phyloP scores from a whole-genome alignment of 2,329 filamentous ascomycete genomes.

The Verticillium nonalfalfae region DNA sequence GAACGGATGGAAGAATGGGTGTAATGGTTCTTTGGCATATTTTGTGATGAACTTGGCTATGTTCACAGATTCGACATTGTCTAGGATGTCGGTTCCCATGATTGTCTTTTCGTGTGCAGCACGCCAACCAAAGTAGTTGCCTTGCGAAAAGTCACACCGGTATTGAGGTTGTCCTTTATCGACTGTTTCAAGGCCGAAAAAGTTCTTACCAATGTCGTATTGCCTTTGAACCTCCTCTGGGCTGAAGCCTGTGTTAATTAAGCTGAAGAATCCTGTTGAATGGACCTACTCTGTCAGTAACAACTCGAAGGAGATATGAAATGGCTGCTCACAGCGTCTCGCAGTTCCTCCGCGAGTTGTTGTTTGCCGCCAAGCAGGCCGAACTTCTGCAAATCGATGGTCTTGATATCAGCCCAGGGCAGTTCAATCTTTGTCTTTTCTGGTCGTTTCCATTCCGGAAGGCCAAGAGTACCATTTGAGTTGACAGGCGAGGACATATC shows the following conservation, averaged over 20 bases:
- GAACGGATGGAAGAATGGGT: constrained; percentile 28
- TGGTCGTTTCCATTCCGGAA: constrained; percentile 20
- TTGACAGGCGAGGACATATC: constrained; percentile 8
- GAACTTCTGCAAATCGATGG: constrained; percentile 42
- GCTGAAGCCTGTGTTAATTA: constrained; percentile 45
- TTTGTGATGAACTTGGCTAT: constrained; percentile 41
- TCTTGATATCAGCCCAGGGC: constrained; percentile 46
- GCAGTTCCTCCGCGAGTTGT: constrained; percentile 41
- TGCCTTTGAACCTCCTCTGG: constrained; percentile 46
- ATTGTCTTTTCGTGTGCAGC: constrained; percentile 27
- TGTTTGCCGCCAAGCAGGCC: constrained; percentile 43
- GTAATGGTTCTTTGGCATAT: constrained; percentile 27
- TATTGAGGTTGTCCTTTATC: constrained; percentile 41
- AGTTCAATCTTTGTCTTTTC: constrained; percentile 17
- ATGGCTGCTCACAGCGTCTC: constrained; percentile 33
- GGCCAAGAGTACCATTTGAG: constrained; percentile 3
- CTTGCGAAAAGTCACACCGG: constrained; percentile 32
- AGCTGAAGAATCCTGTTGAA: constrained; percentile 42
- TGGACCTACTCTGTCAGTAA: constrained; percentile 14
- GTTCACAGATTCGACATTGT: constrained; percentile 49
- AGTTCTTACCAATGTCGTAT: constrained; percentile 45
- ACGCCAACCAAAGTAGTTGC: constrained; percentile 42
- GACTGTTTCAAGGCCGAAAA: constrained; percentile 41
- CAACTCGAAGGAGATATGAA: too few relatives aligned
- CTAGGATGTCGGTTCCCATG: constrained; percentile 20